These are phyloP conservation scores for Ophiocordyceps camponoti-leonardi DNA, from an alignment of 2,329 filamentous ascomycete species.

Conservation along the genomic window DNA sequence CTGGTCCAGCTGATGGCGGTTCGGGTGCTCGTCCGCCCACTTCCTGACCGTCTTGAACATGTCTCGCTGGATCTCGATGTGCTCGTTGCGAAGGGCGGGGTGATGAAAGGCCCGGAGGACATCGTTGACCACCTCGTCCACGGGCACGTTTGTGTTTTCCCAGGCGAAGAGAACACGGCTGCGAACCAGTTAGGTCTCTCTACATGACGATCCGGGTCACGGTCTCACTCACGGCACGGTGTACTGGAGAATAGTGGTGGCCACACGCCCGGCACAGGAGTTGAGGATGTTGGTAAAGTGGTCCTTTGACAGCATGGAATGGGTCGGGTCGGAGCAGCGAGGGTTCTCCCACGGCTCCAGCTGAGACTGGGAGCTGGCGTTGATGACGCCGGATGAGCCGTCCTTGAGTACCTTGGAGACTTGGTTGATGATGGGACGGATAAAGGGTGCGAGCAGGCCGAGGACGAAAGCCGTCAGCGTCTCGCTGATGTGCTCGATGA, in stretches of 20 bases:
- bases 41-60: conserved; percentile 79
- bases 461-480: conserved; percentile 84
- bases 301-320: conserved; percentile 71
- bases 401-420: conserved; percentile 73
- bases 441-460: conserved; percentile 76
- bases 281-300: conserved; percentile 71
- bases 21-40: conserved; percentile 58
- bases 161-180: conserved; percentile 77
- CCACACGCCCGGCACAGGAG: conserved; percentile 57
- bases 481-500: conserved; percentile 91
- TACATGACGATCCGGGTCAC: too few species aligned
- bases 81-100: conserved; percentile 61
- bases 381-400: conserved; percentile 58
- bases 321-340: conserved; percentile 59
- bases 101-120: conserved; percentile 79
- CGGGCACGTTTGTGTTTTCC: conserved; percentile 70
- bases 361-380: conserved; percentile 55
- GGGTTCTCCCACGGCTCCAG: conserved; percentile 68
- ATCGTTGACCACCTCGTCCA: conserved; percentile 71
- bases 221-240: conserved; percentile 48
- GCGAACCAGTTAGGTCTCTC: background rate
- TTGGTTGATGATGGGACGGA: conserved; percentile 77
- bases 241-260: conserved; percentile 66
- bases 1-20: conserved; percentile 51
- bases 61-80: conserved; percentile 60